Base-by-base conservation (phyloP, 2,329 filamentous ascomycete genomes). In the Colletotrichum godetiae region DNA sequence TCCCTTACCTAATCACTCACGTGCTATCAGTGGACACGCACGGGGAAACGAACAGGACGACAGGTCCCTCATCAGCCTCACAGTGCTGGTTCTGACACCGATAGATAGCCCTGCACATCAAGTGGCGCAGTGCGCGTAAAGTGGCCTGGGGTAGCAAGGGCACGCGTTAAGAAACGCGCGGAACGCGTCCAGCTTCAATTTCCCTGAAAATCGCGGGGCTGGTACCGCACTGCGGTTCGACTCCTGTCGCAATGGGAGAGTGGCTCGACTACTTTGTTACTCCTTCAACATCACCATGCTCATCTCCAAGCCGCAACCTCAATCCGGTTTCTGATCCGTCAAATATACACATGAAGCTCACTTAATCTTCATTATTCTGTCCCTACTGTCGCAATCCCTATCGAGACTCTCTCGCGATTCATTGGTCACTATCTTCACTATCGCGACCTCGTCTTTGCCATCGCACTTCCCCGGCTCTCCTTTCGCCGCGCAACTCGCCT, bases 171-270 rank as follows among this genome's bases (percentile, higher is more conserved):
- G 31, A 10, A 15, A 63, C 46, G 46, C 60, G 60, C n/a, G 60
- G 53, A 53, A 35, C 60, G 60, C 60, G 60, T 15, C 29, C n/a
- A 24, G 42, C n/a, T 19, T 24, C 11, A 35, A 46, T 31, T 4
- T 15, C 46, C 42, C 60, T 22, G 46, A 63, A 63, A 63, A 22
- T 19, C 60, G 60, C 27, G 60, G 60, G 60, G 60, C 60, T 63
- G 60, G 60, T 29, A 63, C 19, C 19, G 19, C 42, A 49, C 19
- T 22, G 6, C 42, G 8, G 42, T 22, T 49, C 42, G n/a, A n/a
- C 15, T 49, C 19, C 42, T 22, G 19, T 10, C 42, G 42, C 19
- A 49, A n/a, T 49, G 19, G 42, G 19, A 49, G 42, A 5, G 15
- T n/a, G 8, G 15, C 19, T 49, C 19, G 8, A 49, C 10, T n/a